phyloP scores from a whole-genome alignment of 164 flowering plant species.

The Vitis rupestris region DNA sequence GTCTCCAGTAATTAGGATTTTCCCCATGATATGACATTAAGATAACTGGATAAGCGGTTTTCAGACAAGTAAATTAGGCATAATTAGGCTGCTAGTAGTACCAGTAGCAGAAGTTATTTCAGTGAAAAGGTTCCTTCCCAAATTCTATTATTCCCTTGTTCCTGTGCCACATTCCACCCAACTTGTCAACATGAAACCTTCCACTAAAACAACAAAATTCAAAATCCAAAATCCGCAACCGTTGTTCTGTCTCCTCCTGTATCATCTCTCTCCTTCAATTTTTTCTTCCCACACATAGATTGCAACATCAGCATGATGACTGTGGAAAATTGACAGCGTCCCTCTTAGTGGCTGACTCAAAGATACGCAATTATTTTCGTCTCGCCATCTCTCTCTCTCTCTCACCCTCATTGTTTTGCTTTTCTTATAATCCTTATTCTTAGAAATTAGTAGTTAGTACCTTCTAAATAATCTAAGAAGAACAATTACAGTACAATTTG shows the following conservation, averaged over 20 bases:
- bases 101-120: background rate
- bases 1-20: too few relatives aligned
- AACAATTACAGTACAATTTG: too few relatives aligned
- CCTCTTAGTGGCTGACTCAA: slow-evolving; percentile 37
- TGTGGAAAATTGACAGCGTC: slow-evolving; percentile 37
- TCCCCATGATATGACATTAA: background rate
- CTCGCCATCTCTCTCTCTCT: background rate
- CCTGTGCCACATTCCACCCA: slow-evolving; percentile 7
- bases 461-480: too few relatives aligned
- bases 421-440: too few relatives aligned
- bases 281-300: slow-evolving; percentile 12
- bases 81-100: background rate
- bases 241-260: slow-evolving; percentile 1
- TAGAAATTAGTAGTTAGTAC: too few relatives aligned
- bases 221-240: slow-evolving; percentile 17
- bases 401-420: too few relatives aligned
- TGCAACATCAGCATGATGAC: slow-evolving; percentile 19
- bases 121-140: background rate
- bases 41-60: too few relatives aligned
- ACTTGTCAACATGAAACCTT: slow-evolving; percentile 15
- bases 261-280: slow-evolving; percentile 5
- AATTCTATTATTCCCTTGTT: slow-evolving; percentile 15
- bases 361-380: slow-evolving; percentile 19
- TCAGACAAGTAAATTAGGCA: background rate
- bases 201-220: slow-evolving; percentile 4